A percentile compares a stretch with the other conserved stretches of the same genome.
Conservation (phyloP, 176 grass and related monocot genomes). For the Oryza meyeriana region DNA sequence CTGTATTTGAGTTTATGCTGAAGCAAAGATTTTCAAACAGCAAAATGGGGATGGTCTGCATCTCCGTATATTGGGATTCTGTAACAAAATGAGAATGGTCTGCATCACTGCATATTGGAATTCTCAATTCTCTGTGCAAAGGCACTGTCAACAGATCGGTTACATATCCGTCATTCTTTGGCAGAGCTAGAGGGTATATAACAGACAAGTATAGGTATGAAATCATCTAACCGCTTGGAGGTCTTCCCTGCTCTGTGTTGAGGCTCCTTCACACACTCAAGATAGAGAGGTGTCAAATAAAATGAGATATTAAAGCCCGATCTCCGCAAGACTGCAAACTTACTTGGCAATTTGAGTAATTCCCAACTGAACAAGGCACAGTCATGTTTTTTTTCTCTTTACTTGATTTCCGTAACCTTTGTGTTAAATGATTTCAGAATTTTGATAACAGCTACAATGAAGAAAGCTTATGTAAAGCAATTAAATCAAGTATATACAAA, state of each 20-base stretch:
- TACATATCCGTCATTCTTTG: conserved; percentile 9
- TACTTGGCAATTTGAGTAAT: background rate
- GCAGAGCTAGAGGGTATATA: background rate
- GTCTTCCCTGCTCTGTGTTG: background rate
- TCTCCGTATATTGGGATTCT: background rate
- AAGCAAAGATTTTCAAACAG: background rate
- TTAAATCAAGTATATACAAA: conserved; percentile 18
- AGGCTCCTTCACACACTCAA: background rate
- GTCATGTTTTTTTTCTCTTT: background rate
- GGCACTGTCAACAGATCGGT: background rate
- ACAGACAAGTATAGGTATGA: too few relatives aligned
- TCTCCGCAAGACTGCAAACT: background rate
- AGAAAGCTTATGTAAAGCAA: background rate
- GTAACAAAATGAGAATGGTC: background rate
- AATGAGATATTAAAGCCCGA: background rate
- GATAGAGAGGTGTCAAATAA: background rate
- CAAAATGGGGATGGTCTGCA: background rate
- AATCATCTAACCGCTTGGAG: background rate
- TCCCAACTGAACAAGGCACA: background rate
- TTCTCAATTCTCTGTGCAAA: background rate
- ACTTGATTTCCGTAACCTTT: background rate
- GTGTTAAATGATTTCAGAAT: background rate
- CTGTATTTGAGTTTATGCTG: background rate
- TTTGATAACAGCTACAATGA: background rate
- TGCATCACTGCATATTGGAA: background rate